Percentiles rank a stretch among this genome's conserved stretches.
These are phyloP conservation scores for Paecilomyces niveus DNA, from an alignment of 2,329 filamentous ascomycete species.

Conservation along the genomic window DNA sequence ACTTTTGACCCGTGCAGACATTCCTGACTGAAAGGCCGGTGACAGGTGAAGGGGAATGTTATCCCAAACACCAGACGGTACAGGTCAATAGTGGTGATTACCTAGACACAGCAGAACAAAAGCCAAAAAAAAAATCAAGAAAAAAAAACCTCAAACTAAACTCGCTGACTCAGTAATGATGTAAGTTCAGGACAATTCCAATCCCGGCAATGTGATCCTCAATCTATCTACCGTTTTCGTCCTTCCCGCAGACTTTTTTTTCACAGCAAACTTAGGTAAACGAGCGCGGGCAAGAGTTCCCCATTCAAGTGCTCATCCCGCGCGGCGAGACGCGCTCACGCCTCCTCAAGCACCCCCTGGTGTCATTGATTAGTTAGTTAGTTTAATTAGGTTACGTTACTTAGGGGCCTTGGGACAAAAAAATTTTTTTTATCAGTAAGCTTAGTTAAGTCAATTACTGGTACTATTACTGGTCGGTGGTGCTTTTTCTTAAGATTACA, in stretches of 20 bases:
- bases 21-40: neutral
- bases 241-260: neutral
- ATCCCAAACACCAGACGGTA: neutral
- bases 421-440: neutral
- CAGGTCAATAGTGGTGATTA: neutral
- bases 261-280: neutral
- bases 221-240: neutral
- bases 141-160: neutral
- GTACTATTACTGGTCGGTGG: neutral
- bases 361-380: neutral
- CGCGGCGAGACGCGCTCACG: neutral
- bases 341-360: neutral
- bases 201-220: neutral
- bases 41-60: neutral
- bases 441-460: neutral
- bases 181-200: neutral
- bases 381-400: neutral
- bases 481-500: neutral
- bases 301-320: neutral
- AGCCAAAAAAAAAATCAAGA: neutral
- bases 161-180: neutral
- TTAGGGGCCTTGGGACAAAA: neutral
- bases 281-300: neutral
- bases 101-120: neutral
- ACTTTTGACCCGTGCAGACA: neutral